Evolutionary conservation across 257 asterid species (phyloP), one percentile per base, ranked within the genome.

Genomic region (Fraxinus quadrangulata): DNA sequence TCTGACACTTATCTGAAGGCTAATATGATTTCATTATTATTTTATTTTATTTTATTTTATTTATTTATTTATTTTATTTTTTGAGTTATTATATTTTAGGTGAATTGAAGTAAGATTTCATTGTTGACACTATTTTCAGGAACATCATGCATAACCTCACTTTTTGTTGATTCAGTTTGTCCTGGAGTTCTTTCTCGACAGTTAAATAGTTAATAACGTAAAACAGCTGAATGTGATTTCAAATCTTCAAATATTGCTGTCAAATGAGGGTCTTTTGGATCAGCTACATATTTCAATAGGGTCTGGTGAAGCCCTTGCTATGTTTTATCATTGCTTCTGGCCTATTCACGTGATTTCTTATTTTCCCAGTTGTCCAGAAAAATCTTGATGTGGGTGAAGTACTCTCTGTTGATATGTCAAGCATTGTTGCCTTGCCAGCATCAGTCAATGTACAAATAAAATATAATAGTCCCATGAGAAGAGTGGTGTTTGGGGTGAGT

Each of bases 351-450:
- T 72, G 40, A 26, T 23, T 39, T 23, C 72, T 80, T 82, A 61
- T 70, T 67, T 56, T 77, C 19, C 76, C 34, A 96, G 99, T 93
- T 87, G 99, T 93, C 42, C 99, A 96, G 89, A 96, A 96, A 85
- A 96, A 92, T 88, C 98, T 93, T 31, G 97, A 96, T 83, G 97
- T 93, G 82, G 99, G 97, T 70, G 99, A 96, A 87, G 91, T 89
- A 72, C 91, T 96, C 10, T 81, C 89, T 51, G 97, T 92, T 84
- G 99, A 96, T 85, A 86, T 93, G 83, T 85, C 98, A n/a, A 90
- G 96, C 89, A 89, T 96, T 67, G 92, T 92, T 84, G 97, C 99
- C 39, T 87, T 93, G 78, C 88, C 98, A 30, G 88, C 97, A 87
- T 83, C 98, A 51, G 90, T 93, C 75, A 92, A 92, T 74, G 90